Base-by-base conservation (phyloP, 2,329 filamentous ascomycete genomes). In the Fusarium poae region DNA sequence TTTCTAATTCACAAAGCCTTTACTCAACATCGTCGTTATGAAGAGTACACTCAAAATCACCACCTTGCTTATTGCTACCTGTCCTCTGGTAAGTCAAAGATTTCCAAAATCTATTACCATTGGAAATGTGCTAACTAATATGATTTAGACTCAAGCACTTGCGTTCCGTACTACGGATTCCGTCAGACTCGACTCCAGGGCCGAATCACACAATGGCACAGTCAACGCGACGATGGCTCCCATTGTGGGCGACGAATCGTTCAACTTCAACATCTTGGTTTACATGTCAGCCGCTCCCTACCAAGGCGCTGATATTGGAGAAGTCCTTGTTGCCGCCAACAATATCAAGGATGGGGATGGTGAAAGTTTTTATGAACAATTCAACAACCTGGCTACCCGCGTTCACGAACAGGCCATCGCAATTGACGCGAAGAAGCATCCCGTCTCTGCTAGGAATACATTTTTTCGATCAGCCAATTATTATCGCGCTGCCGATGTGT, bases 401-500 rank as follows among this genome's bases (percentile, higher is more conserved):
- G 66, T 70, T 2, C 66, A 73, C n/a, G 23, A 65, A 0, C 49
- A 70, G 6, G 73, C 75, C 9, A 35, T 63, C 35, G 56, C 58
- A n/a, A 68, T 72, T 0, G 68, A 72, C 6, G 23, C 58, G 1
- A 50, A 52, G 1, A 72, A 68, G 5, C 62, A 77, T 29, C 72
- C 74, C 0, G n/a, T 76, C 29, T 75, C 74, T 11, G 74, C 71
- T 16, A 63, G 72, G 18, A 66, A 71, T 8, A 59, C 70, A 8
- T 73, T 53, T 29, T 82, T 84, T 67, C 76, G 74, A 7, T 78
- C 81, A 4, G 66, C 82, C 1, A 77, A 72, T 2, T 84, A 84
- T 70, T 84, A 79, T 66, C 79, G 82, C 23, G 54, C 70, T 0
- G 79, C 83, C 11, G 79, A 80, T 61, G 81, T 82, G 63, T 84